phyloP scores from a whole-genome alignment of 306 rosid species.

The Ormosia emarginata region DNA sequence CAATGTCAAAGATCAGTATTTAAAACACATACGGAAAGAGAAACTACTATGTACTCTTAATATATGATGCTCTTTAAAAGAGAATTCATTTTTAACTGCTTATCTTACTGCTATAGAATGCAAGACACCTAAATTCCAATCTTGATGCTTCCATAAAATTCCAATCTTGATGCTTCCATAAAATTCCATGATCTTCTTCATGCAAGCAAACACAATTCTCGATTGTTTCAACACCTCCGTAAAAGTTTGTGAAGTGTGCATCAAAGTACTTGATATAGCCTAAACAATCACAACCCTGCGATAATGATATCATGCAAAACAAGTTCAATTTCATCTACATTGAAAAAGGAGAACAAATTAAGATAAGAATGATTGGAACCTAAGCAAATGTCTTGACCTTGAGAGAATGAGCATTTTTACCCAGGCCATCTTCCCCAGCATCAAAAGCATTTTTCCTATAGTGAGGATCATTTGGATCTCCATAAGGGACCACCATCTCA shows the following conservation, averaged over 20 bases:
- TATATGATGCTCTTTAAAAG: neutral
- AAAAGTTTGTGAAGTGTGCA: slow-evolving; percentile 73
- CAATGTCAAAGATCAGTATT: neutral
- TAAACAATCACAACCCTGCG: slow-evolving; percentile 84
- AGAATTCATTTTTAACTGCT: neutral
- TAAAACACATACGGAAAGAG: neutral
- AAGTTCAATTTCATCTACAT: slow-evolving; percentile 12
- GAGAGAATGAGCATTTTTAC: slow-evolving; percentile 82
- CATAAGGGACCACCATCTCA: slow-evolving; percentile 90
- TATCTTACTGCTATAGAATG: neutral
- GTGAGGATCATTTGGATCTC: slow-evolving; percentile 87
- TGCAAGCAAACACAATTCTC: slow-evolving; percentile 87
- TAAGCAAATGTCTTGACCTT: slow-evolving; percentile 42
- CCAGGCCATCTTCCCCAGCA: slow-evolving; percentile 86
- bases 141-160: slow-evolving; percentile 85
- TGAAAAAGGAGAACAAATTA: neutral
- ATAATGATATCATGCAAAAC: slow-evolving; percentile 14
- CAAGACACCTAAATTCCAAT: slow-evolving; percentile 52
- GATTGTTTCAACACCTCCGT: slow-evolving; percentile 73
- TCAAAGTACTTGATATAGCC: slow-evolving; percentile 73
- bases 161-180: slow-evolving; percentile 96
- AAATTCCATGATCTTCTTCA: slow-evolving; percentile 80
- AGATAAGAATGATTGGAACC: neutral
- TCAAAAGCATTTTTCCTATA: slow-evolving; percentile 85
- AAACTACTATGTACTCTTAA: neutral